These are phyloP conservation scores for Suhomyces kilbournensis DNA, from an alignment of 805 yeast species.

Conservation along the genomic window DNA sequence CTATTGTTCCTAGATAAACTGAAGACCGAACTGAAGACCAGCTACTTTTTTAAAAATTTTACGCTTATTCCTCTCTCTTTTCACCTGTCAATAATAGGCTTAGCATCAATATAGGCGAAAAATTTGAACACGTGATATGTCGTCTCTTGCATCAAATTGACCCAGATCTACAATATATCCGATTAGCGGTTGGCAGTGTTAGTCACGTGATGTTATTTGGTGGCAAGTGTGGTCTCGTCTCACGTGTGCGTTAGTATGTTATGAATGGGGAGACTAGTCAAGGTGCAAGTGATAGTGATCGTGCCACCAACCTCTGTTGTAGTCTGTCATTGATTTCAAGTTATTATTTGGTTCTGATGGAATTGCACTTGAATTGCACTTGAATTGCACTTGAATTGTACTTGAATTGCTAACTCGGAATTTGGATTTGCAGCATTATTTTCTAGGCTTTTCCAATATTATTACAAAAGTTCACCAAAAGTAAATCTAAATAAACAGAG, in stretches of 20 bases:
- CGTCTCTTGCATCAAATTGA: not conserved
- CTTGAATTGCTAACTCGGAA: not conserved
- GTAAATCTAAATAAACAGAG: not conserved
- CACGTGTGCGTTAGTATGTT: not conserved
- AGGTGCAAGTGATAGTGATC: not conserved
- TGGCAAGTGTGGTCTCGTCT: not conserved
- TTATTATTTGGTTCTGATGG: not conserved
- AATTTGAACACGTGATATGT: not conserved
- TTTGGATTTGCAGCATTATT: not conserved
- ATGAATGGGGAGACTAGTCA: not conserved
- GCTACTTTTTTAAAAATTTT: not conserved
- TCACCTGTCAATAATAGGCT: not conserved
- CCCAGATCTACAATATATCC: not conserved
- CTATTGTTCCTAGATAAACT: not conserved
- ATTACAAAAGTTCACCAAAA: not conserved
- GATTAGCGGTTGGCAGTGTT: not conserved
- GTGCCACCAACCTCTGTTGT: not conserved
- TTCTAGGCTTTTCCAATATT: not conserved
- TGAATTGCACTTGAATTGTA: not conserved
- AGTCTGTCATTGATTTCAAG: not conserved
- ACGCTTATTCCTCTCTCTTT: not conserved
- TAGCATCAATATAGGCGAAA: not conserved
- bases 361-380: not conserved
- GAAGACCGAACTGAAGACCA: not conserved
- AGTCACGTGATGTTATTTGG: not conserved